Base-by-base conservation (phyloP, 306 rosid species). In the Alnus rubra region DNA sequence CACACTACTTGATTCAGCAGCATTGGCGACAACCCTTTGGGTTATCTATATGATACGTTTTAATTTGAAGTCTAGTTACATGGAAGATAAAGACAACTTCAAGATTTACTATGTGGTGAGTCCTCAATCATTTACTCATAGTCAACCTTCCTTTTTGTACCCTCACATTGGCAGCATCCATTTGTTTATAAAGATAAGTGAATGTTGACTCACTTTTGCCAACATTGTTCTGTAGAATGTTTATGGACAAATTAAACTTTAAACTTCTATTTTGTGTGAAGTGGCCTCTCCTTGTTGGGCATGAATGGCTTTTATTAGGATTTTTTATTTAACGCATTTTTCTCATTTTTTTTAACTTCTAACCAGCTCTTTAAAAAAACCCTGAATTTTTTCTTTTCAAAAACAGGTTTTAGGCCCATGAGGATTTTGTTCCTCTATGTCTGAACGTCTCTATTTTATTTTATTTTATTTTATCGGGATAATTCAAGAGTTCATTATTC, bases 31-130 rank as follows among this genome's bases (percentile, higher is more conserved):
- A 7, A 92, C 94, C 42, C 84, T 92, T 44, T 92, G 93, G 93
- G 97, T 91, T 60, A 88, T 91, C 55, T 91, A 89, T 76, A 88
- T 83, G 92, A 91, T 91, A 19, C 90, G 93, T 49, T 83, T 86
- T 82, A 82, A 81, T 75, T 85, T 91, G 71, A 86, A 84, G 70
- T 81, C 92, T 75, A 92, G 88, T 78, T 92, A 92, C 73, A 92
- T 87, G 91, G 86, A 75, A 69, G 91, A 85, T 68, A 89, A 88
- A 75, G 97, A 92, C 75, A 88, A 89, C 77, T 90, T 92, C 64
- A 79, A 88, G 11, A 84, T 87, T 58, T 83, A 83, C 84, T 88
- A 82, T 45, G 90, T 92, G 87, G 97, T 89, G 69, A 86, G 88
- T 76, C 74, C 69, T 72, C 53, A 67, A 9, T 49, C 35, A 33